Evolutionary conservation across 495 filamentous ascomycete genomes (phyloP).

Genomic region (Geoglossum glabrum): DNA sequence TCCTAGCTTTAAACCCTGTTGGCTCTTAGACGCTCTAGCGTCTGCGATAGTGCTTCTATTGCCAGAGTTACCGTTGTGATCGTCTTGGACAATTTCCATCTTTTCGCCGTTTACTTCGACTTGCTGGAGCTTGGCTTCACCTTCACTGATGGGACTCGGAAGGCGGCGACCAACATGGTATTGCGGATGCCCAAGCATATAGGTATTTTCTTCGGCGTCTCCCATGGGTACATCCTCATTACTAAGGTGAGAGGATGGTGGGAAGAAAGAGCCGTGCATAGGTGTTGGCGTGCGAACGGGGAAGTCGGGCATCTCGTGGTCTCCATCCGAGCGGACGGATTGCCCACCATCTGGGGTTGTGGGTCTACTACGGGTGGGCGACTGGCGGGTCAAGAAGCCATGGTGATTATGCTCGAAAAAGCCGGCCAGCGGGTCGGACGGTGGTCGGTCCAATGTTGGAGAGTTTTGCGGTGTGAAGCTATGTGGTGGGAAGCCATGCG

Average conservation of each 20-base stretch:
- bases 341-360: background rate
- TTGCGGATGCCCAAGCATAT: background rate
- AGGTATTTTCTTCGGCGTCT: background rate
- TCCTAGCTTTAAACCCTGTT: background rate
- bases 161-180: slow-evolving; percentile 24
- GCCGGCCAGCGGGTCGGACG: background rate
- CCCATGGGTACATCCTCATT: background rate
- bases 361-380: background rate
- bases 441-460: background rate
- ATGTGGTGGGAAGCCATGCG: background rate
- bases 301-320: slow-evolving; percentile 1
- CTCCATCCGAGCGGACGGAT: background rate
- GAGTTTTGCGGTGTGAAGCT: background rate
- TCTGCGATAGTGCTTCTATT: background rate
- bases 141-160: slow-evolving; percentile 53
- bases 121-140: slow-evolving; percentile 23
- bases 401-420: background rate
- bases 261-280: slow-evolving; percentile 3
- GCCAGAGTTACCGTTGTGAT: background rate
- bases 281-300: background rate
- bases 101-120: slow-evolving; percentile 10
- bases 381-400: background rate
- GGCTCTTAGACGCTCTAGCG: background rate
- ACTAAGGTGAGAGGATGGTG: background rate
- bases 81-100: slow-evolving; percentile 16